Evolutionary conservation across 139 green algal species (phyloP), one percentile per base, ranked within the genome.

Genomic region (Yamagishiella unicocca): DNA sequence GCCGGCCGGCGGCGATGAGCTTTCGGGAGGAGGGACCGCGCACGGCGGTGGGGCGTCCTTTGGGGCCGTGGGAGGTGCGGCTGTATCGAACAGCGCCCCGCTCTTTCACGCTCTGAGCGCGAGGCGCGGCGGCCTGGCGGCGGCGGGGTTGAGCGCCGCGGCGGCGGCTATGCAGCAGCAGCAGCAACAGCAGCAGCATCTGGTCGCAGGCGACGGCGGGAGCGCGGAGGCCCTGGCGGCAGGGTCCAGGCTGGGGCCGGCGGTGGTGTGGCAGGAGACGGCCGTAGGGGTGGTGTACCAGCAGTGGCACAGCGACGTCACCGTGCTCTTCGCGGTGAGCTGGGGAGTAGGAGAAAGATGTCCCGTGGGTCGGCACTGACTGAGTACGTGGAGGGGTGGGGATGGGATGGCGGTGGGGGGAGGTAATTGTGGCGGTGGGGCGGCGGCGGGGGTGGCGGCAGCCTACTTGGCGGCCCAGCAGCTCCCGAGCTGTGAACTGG

Each of bases 261-360:
- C 37, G 5, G 55, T 73, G 35, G 31, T 58, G 55, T 62, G 55
- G 37, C 33, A 76, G 4, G 42, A 53, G 78, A 85, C 78, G 79
- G 25, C 79, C 0, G 42, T 75, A 27, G 79, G 79, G 22, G 1
- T 91, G 35, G 87, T 76, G 61, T 91, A 91, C 50, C 81, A 88
- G 81, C 87, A 91, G 87, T 91, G 87, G 87, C 87, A 91, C 77
- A 50, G 55, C n/a, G 73, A 76, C 64, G 81, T 87, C 10, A 80
- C 66, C 4, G 66, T 87, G 21, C 81, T 87, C 66, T 87, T 87
- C 27, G 81, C 81, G 79, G 78, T 75, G 58, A 74, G 54, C 2
- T 54, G 50, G 4, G 73, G 38, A 17, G 68, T 12, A 38, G 68
- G 35, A 53, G 37, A n/a, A n/a, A n/a, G n/a, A n/a, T n/a, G n/a